Percentiles rank a stretch among this genome's conserved stretches.
These are phyloP conservation scores for Turritis glabra DNA, from an alignment of 345 rosid genomes.

Conservation along the genomic window DNA sequence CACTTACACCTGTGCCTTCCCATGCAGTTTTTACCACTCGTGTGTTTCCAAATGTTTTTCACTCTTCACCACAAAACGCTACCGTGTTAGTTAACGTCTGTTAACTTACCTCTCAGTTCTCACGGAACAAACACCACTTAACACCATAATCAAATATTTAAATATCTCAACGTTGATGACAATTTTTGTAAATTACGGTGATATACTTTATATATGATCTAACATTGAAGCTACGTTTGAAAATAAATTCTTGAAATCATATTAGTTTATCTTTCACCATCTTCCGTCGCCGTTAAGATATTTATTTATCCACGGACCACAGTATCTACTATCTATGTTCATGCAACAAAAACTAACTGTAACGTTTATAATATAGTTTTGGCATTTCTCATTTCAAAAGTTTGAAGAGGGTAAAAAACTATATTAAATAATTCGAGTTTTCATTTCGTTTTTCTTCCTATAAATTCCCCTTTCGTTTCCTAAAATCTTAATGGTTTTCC, in stretches of 20 bases:
- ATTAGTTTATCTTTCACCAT: background rate
- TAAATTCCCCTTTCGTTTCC: conserved; percentile 33
- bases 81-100: background rate
- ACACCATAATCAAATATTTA: background rate
- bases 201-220: background rate
- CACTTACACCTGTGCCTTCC: conserved; percentile 32
- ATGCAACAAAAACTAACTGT: conserved; percentile 20
- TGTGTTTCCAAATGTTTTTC: conserved; percentile 13
- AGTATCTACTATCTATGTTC: background rate
- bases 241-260: background rate
- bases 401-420: conserved; percentile 22
- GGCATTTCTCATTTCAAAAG: conserved; percentile 26
- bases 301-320: background rate
- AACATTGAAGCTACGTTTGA: background rate
- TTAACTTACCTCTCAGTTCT: conserved; percentile 8
- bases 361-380: conserved; percentile 22
- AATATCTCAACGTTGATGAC: background rate
- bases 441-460: conserved; percentile 22
- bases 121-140: background rate
- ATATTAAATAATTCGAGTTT: conserved; percentile 22
- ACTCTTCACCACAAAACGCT: background rate
- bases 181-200: background rate
- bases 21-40: conserved; percentile 43
- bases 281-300: conserved; percentile 7
- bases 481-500: background rate